phyloP scores from a whole-genome alignment of 2,329 filamentous ascomycete species.

The Metarhizium rileyi region DNA sequence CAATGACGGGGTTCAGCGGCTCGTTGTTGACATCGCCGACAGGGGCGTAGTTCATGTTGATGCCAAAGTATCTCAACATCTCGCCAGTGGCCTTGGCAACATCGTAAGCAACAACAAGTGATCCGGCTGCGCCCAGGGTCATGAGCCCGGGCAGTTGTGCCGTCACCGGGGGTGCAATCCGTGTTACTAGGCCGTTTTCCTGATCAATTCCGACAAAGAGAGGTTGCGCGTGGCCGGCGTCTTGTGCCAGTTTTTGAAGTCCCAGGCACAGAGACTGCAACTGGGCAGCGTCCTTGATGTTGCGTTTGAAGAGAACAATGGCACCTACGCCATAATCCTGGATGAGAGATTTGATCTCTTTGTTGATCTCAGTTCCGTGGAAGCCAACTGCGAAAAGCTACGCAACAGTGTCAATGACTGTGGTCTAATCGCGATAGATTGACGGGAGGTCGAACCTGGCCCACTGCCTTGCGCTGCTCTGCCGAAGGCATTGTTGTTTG shows the following conservation, averaged over 20 bases:
- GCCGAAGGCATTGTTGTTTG: neutral
- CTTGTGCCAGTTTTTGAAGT: constrained; percentile 14
- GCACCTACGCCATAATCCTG: constrained; percentile 17
- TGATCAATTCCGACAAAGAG: constrained; percentile 19
- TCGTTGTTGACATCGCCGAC: constrained; percentile 18
- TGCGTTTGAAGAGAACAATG: constrained; percentile 18
- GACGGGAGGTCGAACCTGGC: constrained; percentile 1
- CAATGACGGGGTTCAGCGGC: constrained; percentile 18
- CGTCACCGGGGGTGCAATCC: constrained; percentile 15
- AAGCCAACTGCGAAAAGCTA: constrained; percentile 19
- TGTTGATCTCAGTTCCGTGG: constrained; percentile 13
- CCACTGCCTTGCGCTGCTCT: constrained; percentile 3
- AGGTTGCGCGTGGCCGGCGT: constrained; percentile 15
- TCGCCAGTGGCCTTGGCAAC: constrained; percentile 14
- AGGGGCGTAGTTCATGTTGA: constrained; percentile 20
- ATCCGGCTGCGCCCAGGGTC: constrained; percentile 15
- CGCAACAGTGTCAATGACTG: neutral
- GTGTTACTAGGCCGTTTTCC: constrained; percentile 18
- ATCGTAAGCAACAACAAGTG: constrained; percentile 7
- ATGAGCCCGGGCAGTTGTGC: constrained; percentile 17
- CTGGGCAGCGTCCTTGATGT: constrained; percentile 13
- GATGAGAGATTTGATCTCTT: constrained; percentile 14
- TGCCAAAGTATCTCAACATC: constrained; percentile 16
- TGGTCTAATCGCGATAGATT: neutral
- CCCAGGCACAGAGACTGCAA: constrained; percentile 13